These are phyloP conservation scores for Aspergillus latus DNA, from an alignment of 2,329 filamentous ascomycete species.

Conservation along the genomic window DNA sequence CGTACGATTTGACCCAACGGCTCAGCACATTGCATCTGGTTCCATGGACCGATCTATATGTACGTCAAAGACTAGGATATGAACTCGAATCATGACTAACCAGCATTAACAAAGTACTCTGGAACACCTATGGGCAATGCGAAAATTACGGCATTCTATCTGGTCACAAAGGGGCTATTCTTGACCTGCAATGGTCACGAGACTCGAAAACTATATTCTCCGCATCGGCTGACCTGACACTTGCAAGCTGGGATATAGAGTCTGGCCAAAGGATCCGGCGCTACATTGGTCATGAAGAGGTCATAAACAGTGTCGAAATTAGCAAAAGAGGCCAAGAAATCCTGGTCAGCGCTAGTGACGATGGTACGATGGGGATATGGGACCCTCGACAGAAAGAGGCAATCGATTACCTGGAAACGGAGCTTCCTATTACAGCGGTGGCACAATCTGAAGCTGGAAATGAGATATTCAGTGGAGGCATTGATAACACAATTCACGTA, in stretches of 20 bases:
- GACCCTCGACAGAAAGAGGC: constrained; percentile 89
- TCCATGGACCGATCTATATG: constrained; percentile 92
- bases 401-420: constrained; percentile 81
- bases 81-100: neutral
- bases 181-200: constrained; percentile 95
- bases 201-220: constrained; percentile 90
- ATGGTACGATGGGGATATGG: constrained; percentile 93
- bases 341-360: constrained; percentile 86
- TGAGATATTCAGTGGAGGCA: constrained; percentile 90
- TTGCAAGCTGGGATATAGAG: constrained; percentile 93
- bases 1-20: constrained; percentile 84
- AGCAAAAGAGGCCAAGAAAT: constrained; percentile 88
- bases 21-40: constrained; percentile 85
- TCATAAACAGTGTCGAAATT: constrained; percentile 90
- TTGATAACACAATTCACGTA: constrained; percentile 95
- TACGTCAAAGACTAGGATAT: constrained; percentile 46
- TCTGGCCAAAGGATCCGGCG: constrained; percentile 88
- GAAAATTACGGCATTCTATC: constrained; percentile 89
- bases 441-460: constrained; percentile 92
- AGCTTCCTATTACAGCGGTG: constrained; percentile 88
- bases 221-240: constrained; percentile 86
- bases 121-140: constrained; percentile 88
- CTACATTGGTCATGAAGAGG: constrained; percentile 89
- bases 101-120: constrained; percentile 65
- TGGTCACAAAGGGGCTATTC: constrained; percentile 85